These are phyloP conservation scores for Byssochlamys sp. DNA, from an alignment of 2,329 filamentous ascomycete genomes.

Conservation along the genomic window DNA sequence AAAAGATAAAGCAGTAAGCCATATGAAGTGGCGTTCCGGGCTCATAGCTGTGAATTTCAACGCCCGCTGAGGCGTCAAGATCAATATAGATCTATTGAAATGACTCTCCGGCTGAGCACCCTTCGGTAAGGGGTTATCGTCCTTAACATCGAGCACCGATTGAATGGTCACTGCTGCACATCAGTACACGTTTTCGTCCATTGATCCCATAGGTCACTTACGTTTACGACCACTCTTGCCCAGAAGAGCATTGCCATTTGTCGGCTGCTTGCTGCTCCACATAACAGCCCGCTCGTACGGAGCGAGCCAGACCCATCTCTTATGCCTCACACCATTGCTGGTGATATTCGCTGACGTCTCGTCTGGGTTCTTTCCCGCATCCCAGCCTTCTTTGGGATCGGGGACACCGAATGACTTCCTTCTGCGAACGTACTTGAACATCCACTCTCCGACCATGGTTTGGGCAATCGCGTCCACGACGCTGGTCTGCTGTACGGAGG, in stretches of 20 bases:
- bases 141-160: slow-evolving; percentile 92
- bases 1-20: slow-evolving; percentile 90
- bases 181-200: slow-evolving; percentile 19
- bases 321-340: slow-evolving; percentile 64
- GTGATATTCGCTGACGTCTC: slow-evolving; percentile 62
- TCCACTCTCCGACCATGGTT: slow-evolving; percentile 85
- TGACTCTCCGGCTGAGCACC: slow-evolving; percentile 46
- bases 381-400: slow-evolving; percentile 37
- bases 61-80: slow-evolving; percentile 83
- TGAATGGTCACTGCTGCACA: slow-evolving; percentile 67
- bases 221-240: slow-evolving; percentile 90
- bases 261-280: slow-evolving; percentile 97
- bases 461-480: slow-evolving; percentile 95
- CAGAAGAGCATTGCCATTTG: slow-evolving; percentile 73
- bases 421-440: slow-evolving; percentile 40
- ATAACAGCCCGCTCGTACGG: slow-evolving; percentile 93
- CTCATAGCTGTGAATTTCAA: slow-evolving; percentile 85
- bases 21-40: slow-evolving; percentile 81
- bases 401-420: slow-evolving; percentile 80
- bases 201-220: slow-evolving; percentile 45
- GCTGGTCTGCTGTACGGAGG: slow-evolving; percentile 57
- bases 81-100: slow-evolving; percentile 90
- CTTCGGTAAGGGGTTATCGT: slow-evolving; percentile 77
- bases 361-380: slow-evolving; percentile 48
- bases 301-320: slow-evolving; percentile 96